Evolutionary conservation across 1,284 basidiomycete species (phyloP).

Genomic region (Limonomyces culmigenus): DNA sequence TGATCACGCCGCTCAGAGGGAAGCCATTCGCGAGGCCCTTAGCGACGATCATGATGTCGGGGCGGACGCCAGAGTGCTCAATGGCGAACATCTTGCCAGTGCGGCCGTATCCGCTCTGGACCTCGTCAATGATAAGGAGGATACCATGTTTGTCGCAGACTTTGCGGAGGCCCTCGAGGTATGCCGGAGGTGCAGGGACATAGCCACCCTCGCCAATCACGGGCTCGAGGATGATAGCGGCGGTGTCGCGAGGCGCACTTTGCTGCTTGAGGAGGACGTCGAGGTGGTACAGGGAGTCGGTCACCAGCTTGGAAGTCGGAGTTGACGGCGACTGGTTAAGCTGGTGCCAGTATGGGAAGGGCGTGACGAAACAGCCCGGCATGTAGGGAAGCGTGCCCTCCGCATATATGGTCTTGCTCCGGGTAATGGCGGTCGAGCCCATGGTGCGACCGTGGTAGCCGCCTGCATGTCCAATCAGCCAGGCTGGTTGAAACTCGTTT

Average conservation of each 20-base stretch:
- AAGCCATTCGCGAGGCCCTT: conserved; percentile 95
- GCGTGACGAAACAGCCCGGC: conserved; percentile 71
- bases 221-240: conserved; percentile 85
- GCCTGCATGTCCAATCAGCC: conserved; percentile 27
- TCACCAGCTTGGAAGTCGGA: conserved; percentile 46
- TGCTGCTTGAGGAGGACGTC: conserved; percentile 76
- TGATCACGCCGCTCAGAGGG: conserved; percentile 79
- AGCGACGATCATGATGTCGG: conserved; percentile 82
- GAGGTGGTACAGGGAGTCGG: conserved; percentile 66
- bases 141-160: conserved; percentile 83
- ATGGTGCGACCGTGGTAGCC: conserved; percentile 79
- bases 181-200: conserved; percentile 73
- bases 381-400: conserved; percentile 69
- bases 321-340: conserved; percentile 42
- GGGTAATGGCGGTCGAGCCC: conserved; percentile 78
- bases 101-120: conserved; percentile 81
- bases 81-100: conserved; percentile 79
- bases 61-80: conserved; percentile 65
- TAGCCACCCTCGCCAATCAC: conserved; percentile 92
- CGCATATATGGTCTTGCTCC: conserved; percentile 83
- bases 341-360: conserved; percentile 94
- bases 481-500: neutral
- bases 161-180: conserved; percentile 63
- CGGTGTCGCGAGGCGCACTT: conserved; percentile 72
- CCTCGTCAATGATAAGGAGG: conserved; percentile 72